These are phyloP conservation scores for Arthrinium phaeospermum DNA, from an alignment of 2,329 filamentous ascomycete species.

Conservation along the genomic window DNA sequence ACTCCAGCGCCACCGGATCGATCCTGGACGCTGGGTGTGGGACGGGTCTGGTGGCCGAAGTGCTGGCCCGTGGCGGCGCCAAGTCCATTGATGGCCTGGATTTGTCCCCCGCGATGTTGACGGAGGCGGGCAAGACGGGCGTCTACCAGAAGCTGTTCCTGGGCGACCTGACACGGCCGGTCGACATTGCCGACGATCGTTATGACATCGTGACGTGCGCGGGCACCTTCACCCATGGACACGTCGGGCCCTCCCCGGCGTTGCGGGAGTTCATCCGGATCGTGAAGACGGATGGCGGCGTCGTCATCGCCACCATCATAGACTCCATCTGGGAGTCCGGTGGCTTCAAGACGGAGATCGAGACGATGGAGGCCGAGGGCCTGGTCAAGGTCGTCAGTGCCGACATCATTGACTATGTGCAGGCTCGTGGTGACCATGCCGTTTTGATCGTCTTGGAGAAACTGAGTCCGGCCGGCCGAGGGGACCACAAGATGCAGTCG, in stretches of 20 bases:
- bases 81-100: slow-evolving; percentile 58
- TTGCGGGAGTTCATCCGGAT: slow-evolving; percentile 57
- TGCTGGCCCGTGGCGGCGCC: slow-evolving; percentile 49
- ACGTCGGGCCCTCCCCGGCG: slow-evolving; percentile 54
- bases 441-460: slow-evolving; percentile 4
- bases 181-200: slow-evolving; percentile 44
- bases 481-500: neutral
- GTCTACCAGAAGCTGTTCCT: slow-evolving; percentile 51
- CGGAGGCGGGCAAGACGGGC: slow-evolving; percentile 53
- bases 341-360: slow-evolving; percentile 53
- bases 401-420: slow-evolving; percentile 14
- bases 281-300: slow-evolving; percentile 47
- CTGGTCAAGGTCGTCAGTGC: slow-evolving; percentile 3
- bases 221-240: slow-evolving; percentile 60
- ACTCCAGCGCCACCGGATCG: slow-evolving; percentile 25
- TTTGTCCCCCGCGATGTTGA: slow-evolving; percentile 58
- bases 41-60: slow-evolving; percentile 57
- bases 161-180: slow-evolving; percentile 52
- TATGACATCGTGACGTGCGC: slow-evolving; percentile 60
- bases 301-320: slow-evolving; percentile 57
- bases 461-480: neutral
- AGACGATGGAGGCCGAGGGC: slow-evolving; percentile 38
- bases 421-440: neutral
- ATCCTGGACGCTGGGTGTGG: slow-evolving; percentile 63
- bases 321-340: slow-evolving; percentile 54